Conservation (phyloP, 2,329 filamentous ascomycete genomes). For the Paraphaeosphaeria sporulosa region DNA sequence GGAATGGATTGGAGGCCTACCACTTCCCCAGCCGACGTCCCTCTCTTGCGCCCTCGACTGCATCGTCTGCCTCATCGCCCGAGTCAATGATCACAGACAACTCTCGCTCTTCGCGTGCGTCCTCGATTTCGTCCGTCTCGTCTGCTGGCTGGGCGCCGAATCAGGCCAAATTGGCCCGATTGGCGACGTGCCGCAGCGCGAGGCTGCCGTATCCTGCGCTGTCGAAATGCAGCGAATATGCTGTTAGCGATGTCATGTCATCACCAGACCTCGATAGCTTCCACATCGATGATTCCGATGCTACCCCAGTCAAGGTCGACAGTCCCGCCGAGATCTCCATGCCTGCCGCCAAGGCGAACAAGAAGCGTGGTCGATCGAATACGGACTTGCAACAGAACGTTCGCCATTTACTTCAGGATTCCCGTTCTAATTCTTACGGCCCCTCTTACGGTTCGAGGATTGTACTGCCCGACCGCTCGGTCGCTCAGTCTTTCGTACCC, state of each 20-base stretch:
- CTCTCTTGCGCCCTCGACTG: slow-evolving; percentile 59
- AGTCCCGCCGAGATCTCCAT: slow-evolving; percentile 33
- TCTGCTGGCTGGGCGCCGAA: slow-evolving; percentile 61
- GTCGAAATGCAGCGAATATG: slow-evolving; percentile 48
- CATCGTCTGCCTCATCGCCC: slow-evolving; percentile 63
- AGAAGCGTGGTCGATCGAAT: slow-evolving; percentile 69
- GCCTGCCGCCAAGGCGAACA: slow-evolving; percentile 37
- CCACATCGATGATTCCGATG: slow-evolving; percentile 57
- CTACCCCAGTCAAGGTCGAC: slow-evolving; percentile 35
- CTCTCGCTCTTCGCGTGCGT: slow-evolving; percentile 63
- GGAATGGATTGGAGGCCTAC: slow-evolving; percentile 55
- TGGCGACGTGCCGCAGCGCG: slow-evolving; percentile 61
- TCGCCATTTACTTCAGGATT: slow-evolving; percentile 63
- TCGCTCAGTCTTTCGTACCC: slow-evolving; percentile 44
- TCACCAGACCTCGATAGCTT: slow-evolving; percentile 55
- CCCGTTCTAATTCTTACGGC: slow-evolving; percentile 50
- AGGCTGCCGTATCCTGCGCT: slow-evolving; percentile 51
- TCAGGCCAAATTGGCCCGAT: slow-evolving; percentile 57
- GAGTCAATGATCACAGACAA: slow-evolving; percentile 70
- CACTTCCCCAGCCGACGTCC: slow-evolving; percentile 54
- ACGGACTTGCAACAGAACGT: slow-evolving; percentile 72
- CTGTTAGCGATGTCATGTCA: slow-evolving; percentile 45
- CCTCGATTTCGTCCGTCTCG: slow-evolving; percentile 62
- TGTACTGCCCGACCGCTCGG: slow-evolving; percentile 46
- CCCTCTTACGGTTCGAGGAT: slow-evolving; percentile 32